Evolutionary conservation across 2,329 filamentous ascomycete species (phyloP).

Genomic region (Corniculantispora saksenae): DNA sequence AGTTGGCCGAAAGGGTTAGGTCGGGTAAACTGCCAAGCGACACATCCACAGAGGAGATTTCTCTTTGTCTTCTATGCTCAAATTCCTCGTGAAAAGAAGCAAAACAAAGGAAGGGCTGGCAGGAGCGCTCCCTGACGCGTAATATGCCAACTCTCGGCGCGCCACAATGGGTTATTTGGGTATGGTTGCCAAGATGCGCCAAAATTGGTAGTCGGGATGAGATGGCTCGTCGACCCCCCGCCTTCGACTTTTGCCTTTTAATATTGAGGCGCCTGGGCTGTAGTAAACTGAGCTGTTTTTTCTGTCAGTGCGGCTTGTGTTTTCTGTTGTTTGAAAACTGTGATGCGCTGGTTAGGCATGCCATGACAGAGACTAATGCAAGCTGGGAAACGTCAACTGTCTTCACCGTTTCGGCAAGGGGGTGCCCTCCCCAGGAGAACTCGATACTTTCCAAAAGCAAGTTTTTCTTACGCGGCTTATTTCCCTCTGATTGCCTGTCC

Average conservation of each 20-base stretch:
- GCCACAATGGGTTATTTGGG: slow-evolving; percentile 5
- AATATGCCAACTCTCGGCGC: slow-evolving; percentile 6
- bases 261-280: not conserved
- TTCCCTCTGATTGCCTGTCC: not conserved
- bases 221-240: not conserved
- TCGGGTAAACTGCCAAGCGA: too few relatives aligned
- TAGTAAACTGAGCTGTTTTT: not conserved
- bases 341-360: not conserved
- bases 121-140: not conserved
- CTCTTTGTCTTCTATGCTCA: too few relatives aligned
- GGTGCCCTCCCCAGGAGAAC: not conserved
- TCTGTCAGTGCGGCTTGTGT: not conserved
- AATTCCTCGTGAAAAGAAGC: too few relatives aligned
- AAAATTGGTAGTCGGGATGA: not conserved
- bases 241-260: not conserved
- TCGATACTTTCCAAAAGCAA: not conserved
- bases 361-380: not conserved
- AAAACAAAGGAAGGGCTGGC: not conserved
- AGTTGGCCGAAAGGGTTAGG: too few relatives aligned
- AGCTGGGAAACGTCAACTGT: not conserved
- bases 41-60: too few relatives aligned
- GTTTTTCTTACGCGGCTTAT: not conserved
- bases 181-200: slow-evolving; percentile 9
- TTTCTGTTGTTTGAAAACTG: not conserved
- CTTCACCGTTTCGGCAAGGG: not conserved